Conservation (phyloP, 768 basidiomycete species). For the Gelatoporia subvermispora region DNA sequence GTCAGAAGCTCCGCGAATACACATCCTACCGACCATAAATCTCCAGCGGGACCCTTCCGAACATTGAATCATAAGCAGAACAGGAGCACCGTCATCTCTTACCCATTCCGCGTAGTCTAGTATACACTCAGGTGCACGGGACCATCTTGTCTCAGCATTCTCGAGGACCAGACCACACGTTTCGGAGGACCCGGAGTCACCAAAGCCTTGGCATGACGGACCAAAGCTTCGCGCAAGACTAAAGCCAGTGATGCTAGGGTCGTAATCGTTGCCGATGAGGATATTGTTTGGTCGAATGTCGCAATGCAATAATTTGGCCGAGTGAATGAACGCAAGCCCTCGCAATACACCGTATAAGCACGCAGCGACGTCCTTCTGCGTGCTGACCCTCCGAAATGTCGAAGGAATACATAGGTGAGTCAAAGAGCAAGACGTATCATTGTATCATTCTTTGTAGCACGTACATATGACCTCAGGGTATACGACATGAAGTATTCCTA, state of each 20-base stretch:
- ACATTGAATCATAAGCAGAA: too few relatives aligned
- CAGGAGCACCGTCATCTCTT: conserved; percentile 23
- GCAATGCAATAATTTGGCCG: too few relatives aligned
- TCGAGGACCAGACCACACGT: conserved; percentile 98
- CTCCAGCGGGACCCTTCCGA: conserved; percentile 84
- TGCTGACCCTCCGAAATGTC: too few relatives aligned
- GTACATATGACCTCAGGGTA: too few relatives aligned
- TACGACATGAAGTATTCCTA: too few relatives aligned
- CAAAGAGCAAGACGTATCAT: too few relatives aligned
- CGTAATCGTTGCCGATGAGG: conserved; percentile 96
- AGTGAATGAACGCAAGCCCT: too few relatives aligned
- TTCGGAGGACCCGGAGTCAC: conserved; percentile 43
- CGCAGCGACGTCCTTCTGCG: too few relatives aligned
- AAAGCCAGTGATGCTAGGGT: conserved; percentile 98
- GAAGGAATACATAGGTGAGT: too few relatives aligned
- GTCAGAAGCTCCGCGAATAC: conserved; percentile 90
- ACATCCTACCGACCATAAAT: conserved; percentile 96
- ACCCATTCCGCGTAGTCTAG: conserved; percentile 93
- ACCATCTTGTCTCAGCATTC: conserved; percentile 97
- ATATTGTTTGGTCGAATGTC: too few relatives aligned
- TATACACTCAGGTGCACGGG: conserved; percentile 98
- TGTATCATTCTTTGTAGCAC: too few relatives aligned
- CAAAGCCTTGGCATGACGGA: conserved; percentile 71
- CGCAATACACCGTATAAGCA: too few relatives aligned
- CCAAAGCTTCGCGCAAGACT: conserved; percentile 93